Conservation (phyloP, 768 basidiomycete genomes). For the Russula lepida region DNA sequence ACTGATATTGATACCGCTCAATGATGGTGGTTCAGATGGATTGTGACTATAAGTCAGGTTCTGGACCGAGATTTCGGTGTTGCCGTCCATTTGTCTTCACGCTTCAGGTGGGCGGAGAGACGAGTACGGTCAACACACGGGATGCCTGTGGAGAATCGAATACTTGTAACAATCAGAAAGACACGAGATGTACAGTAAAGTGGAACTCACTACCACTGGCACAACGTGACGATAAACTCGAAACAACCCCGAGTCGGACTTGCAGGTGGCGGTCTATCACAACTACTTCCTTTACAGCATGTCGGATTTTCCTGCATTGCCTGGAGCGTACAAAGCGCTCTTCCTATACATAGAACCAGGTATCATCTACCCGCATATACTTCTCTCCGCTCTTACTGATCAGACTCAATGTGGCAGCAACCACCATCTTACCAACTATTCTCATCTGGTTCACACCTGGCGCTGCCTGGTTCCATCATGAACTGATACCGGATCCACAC, state of each 20-base stretch:
- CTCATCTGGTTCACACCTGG: conserved; percentile 52
- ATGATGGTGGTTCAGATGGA: conserved; percentile 37
- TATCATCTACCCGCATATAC: conserved; percentile 21
- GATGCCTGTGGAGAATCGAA: neutral
- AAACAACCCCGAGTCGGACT: too few relatives aligned
- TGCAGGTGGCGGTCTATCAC: too few relatives aligned
- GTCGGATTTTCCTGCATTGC: conserved; percentile 45
- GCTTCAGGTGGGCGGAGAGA: neutral
- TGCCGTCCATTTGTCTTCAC: neutral
- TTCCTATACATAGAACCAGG: conserved; percentile 63
- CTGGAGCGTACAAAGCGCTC: conserved; percentile 52
- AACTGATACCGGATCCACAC: conserved; percentile 46
- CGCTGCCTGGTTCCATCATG: conserved; percentile 56
- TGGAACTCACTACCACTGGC: too few relatives aligned
- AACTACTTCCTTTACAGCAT: conserved; percentile 17
- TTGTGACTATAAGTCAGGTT: conserved; percentile 54
- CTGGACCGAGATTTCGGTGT: conserved; percentile 30
- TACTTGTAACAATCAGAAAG: neutral
- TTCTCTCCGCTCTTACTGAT: neutral
- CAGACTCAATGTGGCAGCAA: conserved; percentile 29
- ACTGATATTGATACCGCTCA: conserved; percentile 54
- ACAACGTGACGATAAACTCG: too few relatives aligned
- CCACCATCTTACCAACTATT: conserved; percentile 43
- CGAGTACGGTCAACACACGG: neutral
- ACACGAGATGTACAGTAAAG: too few relatives aligned